Evolutionary conservation across 371 early-diverging fungal genomes (phyloP), one percentile per base, ranked within the genome.

Genomic region (Apophysomyces ossiformis): DNA sequence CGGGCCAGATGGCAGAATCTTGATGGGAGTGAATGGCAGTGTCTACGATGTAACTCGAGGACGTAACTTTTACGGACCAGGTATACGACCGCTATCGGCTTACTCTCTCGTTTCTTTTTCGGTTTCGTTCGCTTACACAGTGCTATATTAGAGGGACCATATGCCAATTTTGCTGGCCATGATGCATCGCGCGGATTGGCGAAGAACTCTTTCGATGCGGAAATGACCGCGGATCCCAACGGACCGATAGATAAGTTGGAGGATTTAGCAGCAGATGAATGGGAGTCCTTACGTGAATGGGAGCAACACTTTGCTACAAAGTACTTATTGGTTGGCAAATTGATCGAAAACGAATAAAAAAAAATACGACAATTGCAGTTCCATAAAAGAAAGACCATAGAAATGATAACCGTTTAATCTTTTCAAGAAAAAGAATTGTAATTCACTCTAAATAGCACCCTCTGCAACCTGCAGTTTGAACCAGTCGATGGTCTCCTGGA

Each of bases 1-100:
- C 32, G 68, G 78, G 26, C 69, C 76, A 13, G 65, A 66, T 54
- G 68, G 72, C 12, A 85, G 85, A 13, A 92, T 97, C 47, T 83
- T 90, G 38, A 88, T 96, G 81, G 94, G 83, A 1, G 90, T 96
- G 15, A 89, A 89, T 61, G 93, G 95, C 9, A 86, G 88, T 15
- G 93, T 96, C 13, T 97, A 89, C 72, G 97, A 97, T 71, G 97
- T 97, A 7, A 89, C 93, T 3, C 76, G 84, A 15, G 95, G 96
- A 16, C 80, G 88, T 11, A 89, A 85, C 61, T 96, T 95, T 75
- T 97, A 97, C 69, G 97, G 96, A 0, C 97, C 96, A 58, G 95
- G 93, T 91, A 81, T 61, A 21, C 0, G 37, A 50, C 67, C 36
- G 47, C 15, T 21, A 58, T 12, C 16, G 11, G 15, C 41, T 43